phyloP scores from a whole-genome alignment of 139 green algal genomes.

The Chlorella sp. region DNA sequence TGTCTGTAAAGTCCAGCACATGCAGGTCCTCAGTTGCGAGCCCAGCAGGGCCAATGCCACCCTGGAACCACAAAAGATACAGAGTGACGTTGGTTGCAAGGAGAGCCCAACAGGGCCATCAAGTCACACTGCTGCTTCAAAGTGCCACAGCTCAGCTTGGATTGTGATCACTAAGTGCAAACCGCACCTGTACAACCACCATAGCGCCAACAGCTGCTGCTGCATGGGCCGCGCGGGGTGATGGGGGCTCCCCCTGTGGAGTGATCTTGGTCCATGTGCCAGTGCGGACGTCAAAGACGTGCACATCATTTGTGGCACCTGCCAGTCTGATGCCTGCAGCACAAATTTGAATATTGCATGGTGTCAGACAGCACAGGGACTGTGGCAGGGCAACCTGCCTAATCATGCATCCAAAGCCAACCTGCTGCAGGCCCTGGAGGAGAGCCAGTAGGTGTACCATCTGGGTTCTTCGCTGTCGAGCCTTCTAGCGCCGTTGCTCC shows the following conservation, averaged over 20 bases:
- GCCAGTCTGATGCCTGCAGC: constrained; percentile 76
- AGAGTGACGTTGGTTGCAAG: not conserved
- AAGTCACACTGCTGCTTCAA: not conserved
- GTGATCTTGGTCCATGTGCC: constrained; percentile 80
- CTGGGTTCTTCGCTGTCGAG: constrained; percentile 43
- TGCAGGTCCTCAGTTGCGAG: constrained; percentile 94
- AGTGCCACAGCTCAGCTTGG: too few species aligned
- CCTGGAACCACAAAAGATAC: constrained; percentile 53
- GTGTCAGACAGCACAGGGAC: too few species aligned
- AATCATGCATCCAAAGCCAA: too few species aligned
- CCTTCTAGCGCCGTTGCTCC: constrained; percentile 90
- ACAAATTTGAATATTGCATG: too few species aligned
- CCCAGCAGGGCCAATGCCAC: constrained; percentile 89
- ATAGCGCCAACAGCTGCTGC: constrained; percentile 97
- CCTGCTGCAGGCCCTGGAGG: too few species aligned
- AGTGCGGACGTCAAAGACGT: constrained; percentile 83
- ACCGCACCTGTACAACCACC: constrained; percentile 88
- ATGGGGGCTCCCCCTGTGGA: constrained; percentile 81
- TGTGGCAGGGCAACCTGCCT: too few species aligned
- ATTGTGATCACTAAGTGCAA: not conserved
- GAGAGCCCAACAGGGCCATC: not conserved
- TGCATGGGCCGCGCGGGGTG: constrained; percentile 89
- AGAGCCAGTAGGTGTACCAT: constrained; percentile 11
- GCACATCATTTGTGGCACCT: constrained; percentile 89
- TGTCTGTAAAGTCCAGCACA: constrained; percentile 96